Percentiles rank a stretch among this genome's conserved stretches.
Conservation (phyloP, 2,329 filamentous ascomycete genomes). For the Colletotrichum sp. region DNA sequence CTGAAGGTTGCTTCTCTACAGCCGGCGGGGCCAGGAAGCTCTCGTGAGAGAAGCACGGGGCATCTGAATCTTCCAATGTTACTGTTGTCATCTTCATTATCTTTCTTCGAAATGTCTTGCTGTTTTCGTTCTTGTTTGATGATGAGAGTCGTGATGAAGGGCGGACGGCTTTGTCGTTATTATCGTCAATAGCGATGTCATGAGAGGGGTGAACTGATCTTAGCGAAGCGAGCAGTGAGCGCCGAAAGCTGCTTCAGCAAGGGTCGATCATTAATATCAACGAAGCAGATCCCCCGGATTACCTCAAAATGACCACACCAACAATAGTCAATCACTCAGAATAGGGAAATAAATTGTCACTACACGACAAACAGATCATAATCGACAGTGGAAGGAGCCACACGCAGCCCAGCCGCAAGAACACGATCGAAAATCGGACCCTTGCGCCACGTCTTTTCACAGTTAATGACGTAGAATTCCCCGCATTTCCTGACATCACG, state of each 20-base stretch:
- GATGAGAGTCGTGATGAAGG: not conserved
- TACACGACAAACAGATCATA: not conserved
- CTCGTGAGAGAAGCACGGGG: constrained; percentile 18
- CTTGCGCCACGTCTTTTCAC: not conserved
- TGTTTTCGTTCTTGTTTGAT: not conserved
- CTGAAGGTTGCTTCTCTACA: not conserved
- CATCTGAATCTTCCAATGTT: constrained; percentile 1
- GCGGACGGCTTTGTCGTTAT: not conserved
- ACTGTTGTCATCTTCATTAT: constrained; percentile 7
- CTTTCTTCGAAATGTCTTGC: not conserved
- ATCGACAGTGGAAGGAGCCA: not conserved
- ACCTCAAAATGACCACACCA: not conserved
- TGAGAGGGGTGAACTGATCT: not conserved
- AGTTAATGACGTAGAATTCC: constrained; percentile 9
- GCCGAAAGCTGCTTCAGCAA: not conserved
- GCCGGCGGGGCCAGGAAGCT: not conserved
- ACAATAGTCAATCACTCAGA: not conserved
- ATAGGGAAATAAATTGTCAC: not conserved
- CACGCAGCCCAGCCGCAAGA: not conserved
- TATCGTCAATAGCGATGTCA: not conserved
- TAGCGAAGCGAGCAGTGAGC: not conserved
- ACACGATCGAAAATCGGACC: not conserved
- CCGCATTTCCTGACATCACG: constrained; percentile 3
- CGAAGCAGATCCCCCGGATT: not conserved
- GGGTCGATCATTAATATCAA: not conserved